Percentiles rank a stretch among this genome's conserved stretches.
Conservation (phyloP, 345 rosid species). For the Kernera saxatilis region DNA sequence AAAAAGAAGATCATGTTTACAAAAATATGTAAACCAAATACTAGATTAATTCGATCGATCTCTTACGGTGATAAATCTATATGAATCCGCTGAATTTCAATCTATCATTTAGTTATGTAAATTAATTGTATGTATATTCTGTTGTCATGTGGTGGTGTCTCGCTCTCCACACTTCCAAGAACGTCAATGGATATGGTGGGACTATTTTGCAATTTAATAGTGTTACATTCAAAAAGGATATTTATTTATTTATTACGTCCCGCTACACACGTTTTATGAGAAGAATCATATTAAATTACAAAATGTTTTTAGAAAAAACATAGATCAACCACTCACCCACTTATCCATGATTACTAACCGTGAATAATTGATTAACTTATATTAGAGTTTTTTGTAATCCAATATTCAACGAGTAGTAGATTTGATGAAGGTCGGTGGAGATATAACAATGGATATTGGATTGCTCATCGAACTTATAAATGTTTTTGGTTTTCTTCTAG, state of each 20-base stretch:
- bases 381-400: too few species aligned
- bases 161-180: background rate
- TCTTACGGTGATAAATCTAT: background rate
- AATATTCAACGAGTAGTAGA: too few species aligned
- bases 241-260: background rate
- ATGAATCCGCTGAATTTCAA: background rate
- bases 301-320: too few species aligned
- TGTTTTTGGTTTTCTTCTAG: background rate
- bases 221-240: background rate
- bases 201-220: background rate
- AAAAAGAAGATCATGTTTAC: background rate
- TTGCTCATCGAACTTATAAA: background rate
- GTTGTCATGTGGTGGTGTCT: slow-evolving; percentile 2
- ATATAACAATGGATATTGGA: too few species aligned
- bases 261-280: background rate
- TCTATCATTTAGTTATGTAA: background rate
- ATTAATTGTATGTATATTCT: background rate
- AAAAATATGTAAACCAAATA: background rate
- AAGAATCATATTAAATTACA: background rate
- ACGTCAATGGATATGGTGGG: background rate
- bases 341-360: too few species aligned
- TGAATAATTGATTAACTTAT: too few species aligned
- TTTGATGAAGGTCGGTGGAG: too few species aligned
- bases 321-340: too few species aligned
- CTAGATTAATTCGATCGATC: background rate